Evolutionary conservation across 768 basidiomycete species (phyloP), one percentile per base, ranked within the genome.

Genomic region (Pleurotus eryngii): DNA sequence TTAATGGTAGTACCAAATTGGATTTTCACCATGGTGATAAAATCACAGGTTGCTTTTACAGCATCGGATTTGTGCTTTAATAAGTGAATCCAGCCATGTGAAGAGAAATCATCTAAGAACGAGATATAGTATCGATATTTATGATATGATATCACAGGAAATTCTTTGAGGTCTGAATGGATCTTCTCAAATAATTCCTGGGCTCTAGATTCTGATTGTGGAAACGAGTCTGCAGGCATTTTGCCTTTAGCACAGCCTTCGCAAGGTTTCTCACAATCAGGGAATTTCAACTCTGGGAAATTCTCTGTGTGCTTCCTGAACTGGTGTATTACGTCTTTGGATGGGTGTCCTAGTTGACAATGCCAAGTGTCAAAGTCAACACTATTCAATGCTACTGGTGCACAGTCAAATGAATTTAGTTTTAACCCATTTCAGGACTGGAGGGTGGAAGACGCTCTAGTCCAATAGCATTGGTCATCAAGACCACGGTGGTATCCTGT

Each of bases 21-120:
- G 27, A 48, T 61, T 24, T 56, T 24, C 9, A 63, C 49, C 18
- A 56, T 57, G 15, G 35, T 43, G 45, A 45, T 24, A 46, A 59
- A 57, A 8, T 58, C 17, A 22, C 18, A 14, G 22, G 58, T 56
- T 17, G 35, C 48, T 11, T 56, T 48, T 9, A 17, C 20, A 47
- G 60, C 57, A n/a, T 63, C 57, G 9, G 60, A 46, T 37, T 59
- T 58, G 15, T 47, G 4, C 27, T 60, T 60, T 43, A 62, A 43
- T 42, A 49, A 50, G 8, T 5, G 6, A 22, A 55, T 53, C 56
- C 56, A 57, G 20, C 53, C 49, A 18, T 30, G 12, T 7, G 24
- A 37, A 15, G 24, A 12, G 18, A 35, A 24, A 17, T 54, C 26
- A n/a, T 57, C 49, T 9, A 57, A 18, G 35, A 57, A 35, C 6